Evolutionary conservation across 176 grass and related monocot genomes (phyloP).

Genomic region (Ampelocalamus luodianensis): DNA sequence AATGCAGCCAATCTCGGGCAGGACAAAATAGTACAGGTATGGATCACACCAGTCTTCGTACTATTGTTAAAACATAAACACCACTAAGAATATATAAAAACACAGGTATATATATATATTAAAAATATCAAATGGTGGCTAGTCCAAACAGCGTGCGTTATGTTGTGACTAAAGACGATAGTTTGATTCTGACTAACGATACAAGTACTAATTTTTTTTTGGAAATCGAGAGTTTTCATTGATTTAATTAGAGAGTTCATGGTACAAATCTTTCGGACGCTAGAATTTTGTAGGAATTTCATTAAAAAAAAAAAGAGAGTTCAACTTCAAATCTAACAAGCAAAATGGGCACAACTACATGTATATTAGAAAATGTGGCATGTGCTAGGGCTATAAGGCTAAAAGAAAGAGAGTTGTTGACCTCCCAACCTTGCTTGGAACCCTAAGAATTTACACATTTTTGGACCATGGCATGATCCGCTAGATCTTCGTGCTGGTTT

Average conservation of each 20-base stretch:
- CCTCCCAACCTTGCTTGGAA: constrained; percentile 44
- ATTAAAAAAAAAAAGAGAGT: neutral
- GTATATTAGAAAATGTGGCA: neutral
- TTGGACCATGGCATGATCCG: constrained; percentile 38
- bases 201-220: neutral
- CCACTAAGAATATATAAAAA: neutral
- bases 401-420: constrained; percentile 39
- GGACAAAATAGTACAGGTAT: constrained; percentile 35
- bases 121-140: neutral
- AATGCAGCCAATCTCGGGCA: constrained; percentile 36
- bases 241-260: neutral
- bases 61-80: neutral
- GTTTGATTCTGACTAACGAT: neutral
- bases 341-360: neutral
- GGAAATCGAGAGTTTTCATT: neutral
- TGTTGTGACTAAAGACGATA: neutral
- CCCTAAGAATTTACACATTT: neutral
- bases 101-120: neutral
- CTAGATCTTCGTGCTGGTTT: constrained; percentile 40
- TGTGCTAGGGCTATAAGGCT: neutral
- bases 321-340: neutral
- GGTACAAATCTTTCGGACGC: neutral
- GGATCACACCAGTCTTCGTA: neutral
- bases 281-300: neutral
- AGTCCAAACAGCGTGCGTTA: neutral